Conservation (phyloP, 192 early-diverging fungal species). For the Coemansia sp. region DNA sequence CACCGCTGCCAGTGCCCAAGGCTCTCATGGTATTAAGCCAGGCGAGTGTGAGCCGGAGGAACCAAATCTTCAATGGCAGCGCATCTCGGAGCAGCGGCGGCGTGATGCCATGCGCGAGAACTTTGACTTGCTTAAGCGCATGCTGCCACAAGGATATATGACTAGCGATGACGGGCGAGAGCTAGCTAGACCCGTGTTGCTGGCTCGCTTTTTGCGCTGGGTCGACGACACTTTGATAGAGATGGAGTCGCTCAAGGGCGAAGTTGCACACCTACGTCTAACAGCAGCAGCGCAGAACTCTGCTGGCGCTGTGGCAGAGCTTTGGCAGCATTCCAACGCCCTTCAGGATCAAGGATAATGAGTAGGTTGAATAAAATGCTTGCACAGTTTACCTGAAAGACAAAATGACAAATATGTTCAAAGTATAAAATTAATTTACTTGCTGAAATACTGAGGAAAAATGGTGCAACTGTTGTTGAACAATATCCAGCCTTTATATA, state of each 20-base stretch:
- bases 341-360: too few species aligned
- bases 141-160: constrained; percentile 57
- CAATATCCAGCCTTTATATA: too few species aligned
- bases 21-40: not conserved
- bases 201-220: constrained; percentile 57
- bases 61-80: constrained; percentile 52
- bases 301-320: not conserved
- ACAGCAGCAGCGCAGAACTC: not conserved
- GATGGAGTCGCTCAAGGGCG: constrained; percentile 50
- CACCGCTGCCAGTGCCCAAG: not conserved
- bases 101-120: constrained; percentile 59
- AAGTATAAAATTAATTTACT: too few species aligned
- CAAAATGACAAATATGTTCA: too few species aligned
- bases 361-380: too few species aligned
- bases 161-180: constrained; percentile 58
- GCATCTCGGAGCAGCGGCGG: constrained; percentile 55
- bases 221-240: constrained; percentile 59
- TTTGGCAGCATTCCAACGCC: constrained; percentile 1
- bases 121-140: constrained; percentile 59
- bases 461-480: too few species aligned
- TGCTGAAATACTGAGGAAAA: too few species aligned
- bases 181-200: constrained; percentile 53
- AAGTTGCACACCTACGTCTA: constrained; percentile 36
- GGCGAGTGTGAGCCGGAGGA: constrained; percentile 12
- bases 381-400: too few species aligned